Evolutionary conservation across 2,329 filamentous ascomycete genomes (phyloP), one percentile per base, ranked within the genome.

Genomic region (Trichophyton simii): DNA sequence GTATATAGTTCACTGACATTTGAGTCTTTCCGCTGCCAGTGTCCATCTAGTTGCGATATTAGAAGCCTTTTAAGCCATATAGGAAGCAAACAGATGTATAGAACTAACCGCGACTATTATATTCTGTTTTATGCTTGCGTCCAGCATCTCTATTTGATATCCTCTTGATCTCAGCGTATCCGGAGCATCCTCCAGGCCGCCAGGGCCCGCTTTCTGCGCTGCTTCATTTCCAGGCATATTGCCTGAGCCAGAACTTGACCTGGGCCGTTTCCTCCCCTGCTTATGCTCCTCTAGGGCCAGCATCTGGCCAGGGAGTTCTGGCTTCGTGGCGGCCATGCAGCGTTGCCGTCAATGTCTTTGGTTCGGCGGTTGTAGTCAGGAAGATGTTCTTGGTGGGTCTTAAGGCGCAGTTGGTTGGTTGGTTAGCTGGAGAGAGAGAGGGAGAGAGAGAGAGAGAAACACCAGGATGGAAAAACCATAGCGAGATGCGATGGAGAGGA

Each of bases 21-120:
- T 87, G 84, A 2, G 88, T 91, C 71, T 91, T 91, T 1, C 88
- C 88, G 65, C 83, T 89, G 0, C 88, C 88, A 0, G 88, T 91
- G 64, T 88, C 87, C 87, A 91, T 91, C 86, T 87, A 60, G 28
- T 58, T 61, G 46, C 34, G n/a, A 50, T 15, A 54, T 46, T 18
- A 55, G 9, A 38, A 36, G 48, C 28, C 44, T 48, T 31, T 38
- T 18, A 50, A 36, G 3, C 11, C 6, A 1, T 8, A 6, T 5
- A 3, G 2, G 18, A 4, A 11, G 3, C 31, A 7, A 31, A 18
- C 28, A 25, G 13, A 44, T n/a, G 20, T 25, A 52, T 18, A 22
- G 20, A 46, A 67, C 72, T 65, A 75, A 89, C 87, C 28, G 83
- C 83, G 60, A 90, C 83, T 66, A 91, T 89, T 36, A 87, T 82